Base-by-base conservation (phyloP, 257 asterid species). In the Scutellaria barbata region DNA sequence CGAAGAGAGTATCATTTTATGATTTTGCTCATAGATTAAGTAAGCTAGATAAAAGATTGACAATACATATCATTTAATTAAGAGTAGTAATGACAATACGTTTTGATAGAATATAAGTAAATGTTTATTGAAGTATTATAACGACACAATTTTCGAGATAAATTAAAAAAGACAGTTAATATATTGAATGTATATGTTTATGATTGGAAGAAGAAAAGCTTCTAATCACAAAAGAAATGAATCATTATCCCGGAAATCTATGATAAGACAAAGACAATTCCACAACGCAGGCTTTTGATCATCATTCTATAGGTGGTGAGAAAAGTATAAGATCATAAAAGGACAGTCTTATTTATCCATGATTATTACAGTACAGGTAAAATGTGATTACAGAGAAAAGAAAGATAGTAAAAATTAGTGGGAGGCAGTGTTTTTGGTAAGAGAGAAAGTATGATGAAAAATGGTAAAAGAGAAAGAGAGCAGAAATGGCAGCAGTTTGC, bases 401-500 rank as follows among this genome's bases (percentile, higher is more conserved):
- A 11, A 46, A 47, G 35, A 20, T 59, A 41, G 66, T 73, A 73
- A 73, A 63, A 22, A 12, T 57, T 55, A 45, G 61, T 55, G 51
- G 35, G 35, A 4, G 35, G 35, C 12, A 33, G 39, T 48, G 47
- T 46, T 57, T 57, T 52, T 51, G 62, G 18, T 40, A 37, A 12
- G 66, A 53, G 72, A 41, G 59, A 74, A 55, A 66, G 73, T 64
- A 55, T 33, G 73, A 73, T 64, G 73, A 64, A 64, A 22, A 3
- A 10, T 40, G 35, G 41, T 41, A 40, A 72, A 10, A 41, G 8
- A 72, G 67, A 53, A 8, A 53, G 51, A 71, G n/a, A 48, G n/a
- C 25, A 77, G 76, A 46, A 81, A 82, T 73, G 76, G 85, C 84
- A 79, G 69, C 63, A 66, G 53, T 42, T 43, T 47, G 41, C 78